phyloP scores from a whole-genome alignment of 2,329 filamentous ascomycete species.

The Teratosphaeria viscida region DNA sequence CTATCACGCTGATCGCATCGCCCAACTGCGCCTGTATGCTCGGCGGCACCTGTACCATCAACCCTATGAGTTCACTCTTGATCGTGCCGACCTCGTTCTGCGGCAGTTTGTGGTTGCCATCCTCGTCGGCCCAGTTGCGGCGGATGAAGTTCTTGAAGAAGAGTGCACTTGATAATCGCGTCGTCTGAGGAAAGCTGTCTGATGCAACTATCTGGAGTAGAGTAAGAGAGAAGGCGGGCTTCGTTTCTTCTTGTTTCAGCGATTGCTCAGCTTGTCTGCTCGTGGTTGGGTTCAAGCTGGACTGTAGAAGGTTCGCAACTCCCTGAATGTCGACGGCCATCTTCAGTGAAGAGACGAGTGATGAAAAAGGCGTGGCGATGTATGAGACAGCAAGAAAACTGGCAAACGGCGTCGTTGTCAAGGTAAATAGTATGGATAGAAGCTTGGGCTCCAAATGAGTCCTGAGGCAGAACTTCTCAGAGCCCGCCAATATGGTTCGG shows the following conservation, averaged over 20 bases:
- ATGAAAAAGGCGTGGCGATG: neutral
- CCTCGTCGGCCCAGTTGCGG: conserved; percentile 89
- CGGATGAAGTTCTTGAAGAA: conserved; percentile 99
- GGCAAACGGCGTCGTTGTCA: neutral
- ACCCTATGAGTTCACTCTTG: conserved; percentile 86
- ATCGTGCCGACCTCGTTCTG: conserved; percentile 75
- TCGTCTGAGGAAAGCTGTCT: conserved; percentile 60
- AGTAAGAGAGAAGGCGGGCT: conserved; percentile 73
- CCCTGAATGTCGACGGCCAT: conserved; percentile 54
- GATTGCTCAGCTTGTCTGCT: conserved; percentile 83
- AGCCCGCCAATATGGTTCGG: neutral
- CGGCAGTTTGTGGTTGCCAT: conserved; percentile 84
- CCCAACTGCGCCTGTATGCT: conserved; percentile 88
- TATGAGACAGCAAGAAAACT: neutral
- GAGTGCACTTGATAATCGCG: conserved; percentile 75
- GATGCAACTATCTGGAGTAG: conserved; percentile 86
- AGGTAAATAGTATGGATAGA: neutral
- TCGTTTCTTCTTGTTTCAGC: conserved; percentile 67
- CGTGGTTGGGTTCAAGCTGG: conserved; percentile 76
- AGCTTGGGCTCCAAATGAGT: neutral
- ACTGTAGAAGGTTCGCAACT: conserved; percentile 76
- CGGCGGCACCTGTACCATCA: conserved; percentile 88
- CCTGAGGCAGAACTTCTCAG: neutral
- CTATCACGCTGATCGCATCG: conserved; percentile 93
- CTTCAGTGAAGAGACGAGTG: neutral